Conservation (phyloP, 306 rosid genomes). For the Quercus berberidifolia region DNA sequence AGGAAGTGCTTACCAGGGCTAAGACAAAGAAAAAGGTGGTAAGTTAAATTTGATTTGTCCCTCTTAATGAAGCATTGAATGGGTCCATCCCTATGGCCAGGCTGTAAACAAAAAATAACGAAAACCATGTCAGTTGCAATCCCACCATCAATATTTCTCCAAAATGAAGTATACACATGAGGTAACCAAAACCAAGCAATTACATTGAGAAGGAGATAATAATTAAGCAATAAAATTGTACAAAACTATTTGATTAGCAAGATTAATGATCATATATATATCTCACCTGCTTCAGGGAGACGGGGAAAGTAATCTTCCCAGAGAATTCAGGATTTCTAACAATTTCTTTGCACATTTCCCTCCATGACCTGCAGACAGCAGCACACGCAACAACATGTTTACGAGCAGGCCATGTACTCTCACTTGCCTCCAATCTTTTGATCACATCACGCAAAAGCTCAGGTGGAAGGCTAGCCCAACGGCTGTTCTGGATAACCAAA, state of each 20-base stretch:
- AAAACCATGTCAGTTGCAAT: conserved; percentile 8
- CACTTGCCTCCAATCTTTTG: conserved; percentile 77
- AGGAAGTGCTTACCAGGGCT: conserved; percentile 66
- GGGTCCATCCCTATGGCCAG: conserved; percentile 76
- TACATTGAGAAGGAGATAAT: background rate
- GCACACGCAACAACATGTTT: conserved; percentile 78
- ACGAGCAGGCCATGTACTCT: conserved; percentile 84
- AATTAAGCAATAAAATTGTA: background rate
- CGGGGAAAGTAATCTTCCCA: conserved; percentile 86
- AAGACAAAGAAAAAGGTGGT: conserved; percentile 86
- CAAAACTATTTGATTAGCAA: background rate
- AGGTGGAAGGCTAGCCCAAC: conserved; percentile 88
- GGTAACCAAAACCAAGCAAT: background rate
- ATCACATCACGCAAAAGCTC: conserved; percentile 84
- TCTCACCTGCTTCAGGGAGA: conserved; percentile 85
- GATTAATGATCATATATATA: background rate
- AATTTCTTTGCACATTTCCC: conserved; percentile 90
- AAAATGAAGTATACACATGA: background rate
- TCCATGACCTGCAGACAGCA: conserved; percentile 87
- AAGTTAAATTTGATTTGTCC: conserved; percentile 83
- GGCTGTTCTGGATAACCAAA: conserved; percentile 49
- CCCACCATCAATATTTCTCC: background rate
- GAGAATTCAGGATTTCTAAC: conserved; percentile 64
- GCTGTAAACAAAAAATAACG: conserved; percentile 44
- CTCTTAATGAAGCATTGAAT: conserved; percentile 92